Base-by-base conservation (phyloP, 1,284 basidiomycete genomes). In the Polyporus tsugae region DNA sequence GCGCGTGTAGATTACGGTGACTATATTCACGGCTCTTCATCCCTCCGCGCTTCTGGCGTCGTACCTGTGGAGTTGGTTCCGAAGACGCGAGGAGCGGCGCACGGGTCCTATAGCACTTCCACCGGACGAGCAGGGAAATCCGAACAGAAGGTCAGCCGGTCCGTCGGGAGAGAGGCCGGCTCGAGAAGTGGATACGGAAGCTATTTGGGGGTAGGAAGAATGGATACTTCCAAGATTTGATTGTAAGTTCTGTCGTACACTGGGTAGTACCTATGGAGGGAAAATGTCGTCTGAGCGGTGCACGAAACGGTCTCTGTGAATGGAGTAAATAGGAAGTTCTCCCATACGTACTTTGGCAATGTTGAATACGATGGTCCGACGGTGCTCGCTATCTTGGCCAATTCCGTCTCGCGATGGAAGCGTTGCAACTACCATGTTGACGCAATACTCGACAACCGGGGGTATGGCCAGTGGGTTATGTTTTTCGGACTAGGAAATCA, bases 11-110 rank as follows among this genome's bases (percentile, higher is more conserved):
- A 80, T 88, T n/a, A 84, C 87, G 1, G 82, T 80, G 0, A 82
- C 91, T 29, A 70, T 85, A 29, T 92, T 90, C 78, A 90, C 90
- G 0, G 81, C 84, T 29, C 72, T 90, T 0, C 89, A 89, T 67
- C 90, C 91, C 2, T 77, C 91, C 3, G 83, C 81, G 1, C 80
- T 91, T 19, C 55, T 89, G 13, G 78, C 76, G 0, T 78, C 82
- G 2, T 76, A 80, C 39, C 70, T 85, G 9, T 85, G 82, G 65
- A 70, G 78, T 7, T 76, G 77, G 64, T 72, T 88, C 57, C 77
- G 75, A 13, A 70, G 69, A 41, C 74, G 73, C 33, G 69, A 53
- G 33, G 35, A 75, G 25, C 68, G 67, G 19, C 59, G 63, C 38
- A 74, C 78, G 25, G 83, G 82, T 52, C 72, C 74, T 0, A 86